Base-by-base conservation (phyloP, 83 land plant genomes). In the Larix sibirica region DNA sequence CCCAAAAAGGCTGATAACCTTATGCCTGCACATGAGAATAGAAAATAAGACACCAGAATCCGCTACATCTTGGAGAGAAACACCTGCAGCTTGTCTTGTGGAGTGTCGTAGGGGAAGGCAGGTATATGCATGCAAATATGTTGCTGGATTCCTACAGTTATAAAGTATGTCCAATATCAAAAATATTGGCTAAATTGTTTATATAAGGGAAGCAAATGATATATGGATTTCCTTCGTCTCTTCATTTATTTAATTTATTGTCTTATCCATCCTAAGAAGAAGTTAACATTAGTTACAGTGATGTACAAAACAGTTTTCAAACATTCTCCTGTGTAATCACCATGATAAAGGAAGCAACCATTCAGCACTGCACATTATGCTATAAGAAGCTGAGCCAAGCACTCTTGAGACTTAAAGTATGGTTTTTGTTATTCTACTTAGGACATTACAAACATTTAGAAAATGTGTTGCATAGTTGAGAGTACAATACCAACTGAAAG, bases 31-130 rank as follows among this genome's bases (percentile, higher is more conserved):
- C 28, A 28, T 28, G 28, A 28, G 28, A 28, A 28, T 28, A 28
- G 28, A 28, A 28, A 28, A 28, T 28, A 28, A 28, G 28, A 28
- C 28, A 28, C 28, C 28, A 28, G 28, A 28, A 28, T 28, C 28
- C 28, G 28, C 28, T 28, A 28, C 28, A 28, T 28, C 28, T 28
- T 28, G 28, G 28, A 28, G 28, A 28, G 28, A 28, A 28, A 28
- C 28, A 28, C 28, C 28, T 28, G 28, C 28, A 28, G 28, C 95
- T 87, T 96, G 98, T 81, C 99, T 90, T 73, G 96, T 91, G 16
- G 97, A 83, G 82, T 94, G 95, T 75, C 98, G 92, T 60, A 97
- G 95, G 60, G 98, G 99, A 83, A 97, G 97, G 87, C 99, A 97
- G 6, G 98, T 87, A 82, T 97, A 96, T 23, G 99, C 97, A 89